phyloP scores from a whole-genome alignment of 208 protist genomes.

The Polymyxa betae region DNA sequence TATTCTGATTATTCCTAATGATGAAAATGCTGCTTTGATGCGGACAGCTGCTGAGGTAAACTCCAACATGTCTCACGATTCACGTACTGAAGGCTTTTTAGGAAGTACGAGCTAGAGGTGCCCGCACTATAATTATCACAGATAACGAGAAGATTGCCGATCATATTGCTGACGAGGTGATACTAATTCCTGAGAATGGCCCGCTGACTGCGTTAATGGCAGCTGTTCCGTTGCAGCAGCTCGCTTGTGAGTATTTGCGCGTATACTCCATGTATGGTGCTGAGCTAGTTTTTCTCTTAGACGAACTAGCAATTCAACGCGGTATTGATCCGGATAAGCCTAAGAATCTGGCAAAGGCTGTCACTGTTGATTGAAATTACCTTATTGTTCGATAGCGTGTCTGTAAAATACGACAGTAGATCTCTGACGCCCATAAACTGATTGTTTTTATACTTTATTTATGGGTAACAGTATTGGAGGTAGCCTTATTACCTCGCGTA shows the following conservation, averaged over 20 bases:
- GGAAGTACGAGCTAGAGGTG: slow-evolving; percentile 7
- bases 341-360: slow-evolving; percentile 59
- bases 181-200: slow-evolving; percentile 18
- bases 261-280: background rate
- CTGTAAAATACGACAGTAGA: too few relatives aligned
- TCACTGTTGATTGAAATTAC: slow-evolving; percentile 60
- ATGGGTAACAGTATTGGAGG: too few relatives aligned
- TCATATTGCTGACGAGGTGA: slow-evolving; percentile 43
- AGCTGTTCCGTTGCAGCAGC: slow-evolving; percentile 59
- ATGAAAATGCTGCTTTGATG: slow-evolving; percentile 12
- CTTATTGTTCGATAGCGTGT: too few relatives aligned
- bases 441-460: too few relatives aligned
- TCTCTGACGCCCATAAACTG: too few relatives aligned
- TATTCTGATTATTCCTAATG: slow-evolving; percentile 56
- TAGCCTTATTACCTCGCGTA: too few relatives aligned
- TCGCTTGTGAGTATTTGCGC: slow-evolving; percentile 49
- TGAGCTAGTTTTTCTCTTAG: background rate
- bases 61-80: background rate
- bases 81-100: background rate
- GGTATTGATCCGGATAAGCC: slow-evolving; percentile 60
- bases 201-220: slow-evolving; percentile 45
- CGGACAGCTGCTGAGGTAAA: slow-evolving; percentile 38
- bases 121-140: slow-evolving; percentile 15
- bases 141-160: slow-evolving; percentile 3
- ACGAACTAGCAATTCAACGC: background rate